Evolutionary conservation across 768 basidiomycete species (phyloP), one percentile per base, ranked within the genome.

Genomic region (Trametes gibbosa): DNA sequence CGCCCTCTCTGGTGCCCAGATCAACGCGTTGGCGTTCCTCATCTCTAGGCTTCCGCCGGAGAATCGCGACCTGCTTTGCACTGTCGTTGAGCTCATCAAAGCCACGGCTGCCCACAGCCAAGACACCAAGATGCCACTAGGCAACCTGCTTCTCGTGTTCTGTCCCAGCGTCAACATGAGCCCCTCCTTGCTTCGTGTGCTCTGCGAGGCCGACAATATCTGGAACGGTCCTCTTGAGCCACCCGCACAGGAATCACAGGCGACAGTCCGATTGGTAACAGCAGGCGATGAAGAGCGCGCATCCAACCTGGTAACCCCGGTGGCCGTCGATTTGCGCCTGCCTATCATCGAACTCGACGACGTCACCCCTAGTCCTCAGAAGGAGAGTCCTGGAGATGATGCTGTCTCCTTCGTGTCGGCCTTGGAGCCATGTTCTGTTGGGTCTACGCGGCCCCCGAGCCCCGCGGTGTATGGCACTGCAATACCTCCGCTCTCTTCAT

Each of bases 41-140:
- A 77, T 95, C 43, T 72, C 76, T 16, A 81, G 82, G 59, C 77
- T 98, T 0, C 94, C 95, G 0, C 73, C 72, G 59, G 92, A 92
- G 70, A 92, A 95, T 66, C 82, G 86, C 56, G 93, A 94, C 69
- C 77, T 96, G n/a, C 76, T 95, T 37, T 79, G 83, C 47, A 95
- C 92, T 13, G 84, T 96, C 23, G 81, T 85, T 48, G 86, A 92
- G 64, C 78, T 97, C 37, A 89, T 96, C 63, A 84, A 81, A 43
- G 84, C 82, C 42, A 95, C 92, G 14, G 84, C 90, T 0, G 77
- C 76, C 55, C 79, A 83, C 62, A 79, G 80, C 66, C 81, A 80
- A 63, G 82, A 84, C 66, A 98, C 93, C 35, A 92, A 92, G 74
- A 98, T 98, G 95, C 92, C 93, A 2, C 73, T 97, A 63, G 88